Base-by-base conservation (phyloP, 768 basidiomycete genomes). In the Tephrocybe sp. region DNA sequence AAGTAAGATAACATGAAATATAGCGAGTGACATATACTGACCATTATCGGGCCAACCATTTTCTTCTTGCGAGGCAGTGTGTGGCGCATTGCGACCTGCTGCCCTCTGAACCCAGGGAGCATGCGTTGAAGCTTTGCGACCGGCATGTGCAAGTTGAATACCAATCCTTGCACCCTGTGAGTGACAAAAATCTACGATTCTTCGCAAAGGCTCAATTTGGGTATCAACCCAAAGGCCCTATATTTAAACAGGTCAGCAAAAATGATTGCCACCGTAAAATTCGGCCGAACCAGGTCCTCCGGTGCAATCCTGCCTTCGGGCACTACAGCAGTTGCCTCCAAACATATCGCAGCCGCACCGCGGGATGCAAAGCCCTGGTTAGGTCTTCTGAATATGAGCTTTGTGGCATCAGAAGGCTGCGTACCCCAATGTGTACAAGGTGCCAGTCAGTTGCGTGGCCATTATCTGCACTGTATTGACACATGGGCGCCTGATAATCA, bases 391-490 rank as follows among this genome's bases (percentile, higher is more conserved):
- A 23, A 16, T 19, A 40, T 4, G 33, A 14, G 14, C 34, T 17
- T 13, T 40, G 34, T 14, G 31, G 2, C 44, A 23, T 14, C 14
- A 16, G 14, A 20, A 17, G 39, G 1, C 19, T 40, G 34, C 49
- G 55, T 54, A 80, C 81, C 1, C 87, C 87, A 31, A 89, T 74
- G 62, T 92, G 88, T 14, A 90, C 87, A 4, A 92, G 66, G 64
- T 93, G 92, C 83, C 85, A 92, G 55, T 91, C 86, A 1, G 89
- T 90, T 3, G 83, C 81, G 59, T 87, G 82, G 0, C 90, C 90
- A 45, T 84, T 69, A 39, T 87, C 78, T 8, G 83, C 74, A 51
- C 84, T 86, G 68, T 92, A 93, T 66, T 86, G 84, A 64, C 90
- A 92, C 89, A 92, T 91, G 2, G 87, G 87, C 10, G 87, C 71